Evolutionary conservation across 129 eudicot genomes (phyloP), one percentile per base, ranked within the genome.

Genomic region (Artemisia annua): DNA sequence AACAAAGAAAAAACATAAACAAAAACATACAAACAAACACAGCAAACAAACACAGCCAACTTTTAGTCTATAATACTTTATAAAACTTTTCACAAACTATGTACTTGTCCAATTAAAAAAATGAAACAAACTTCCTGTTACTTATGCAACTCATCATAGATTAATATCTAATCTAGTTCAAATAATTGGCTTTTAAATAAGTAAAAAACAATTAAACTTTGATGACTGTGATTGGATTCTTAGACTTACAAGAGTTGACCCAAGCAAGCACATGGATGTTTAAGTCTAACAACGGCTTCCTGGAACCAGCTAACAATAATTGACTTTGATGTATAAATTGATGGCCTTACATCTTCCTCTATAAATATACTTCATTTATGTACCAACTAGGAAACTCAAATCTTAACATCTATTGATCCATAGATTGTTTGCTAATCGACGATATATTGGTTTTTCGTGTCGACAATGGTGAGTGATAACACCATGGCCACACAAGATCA

Each of bases 271-370:
- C 72, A 78, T 78, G 77, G 55, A 64, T 76, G 30, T 22, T 8
- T 3, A 20, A 20, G 56, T 76, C 48, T 8, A 11, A 20, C 50
- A 62, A 78, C 49, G 49, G 48, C 73, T 78, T 78, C 77, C 72
- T 43, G 78, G 82, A 78, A 78, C 24, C 82, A 53, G 78, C 82
- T 26, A 71, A 13, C 82, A 60, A 16, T 17, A 44, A 53, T 32
- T 71, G 73, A 78, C 73, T 64, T 35, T 11, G 50, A 10, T 54
- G 55, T 13, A 11, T 28, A 13, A 71, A 63, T n/a, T n/a, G 2
- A 18, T 55, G 43, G 61, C 12, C 19, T 48, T 1, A 3, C 1
- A 0, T 5, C 30, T 53, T 17, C 15, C 65, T 72, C 77, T 78
- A 65, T 78, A 78, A 53, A 51, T 69, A 71, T 57, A 18, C 30